A percentile compares a stretch with the other conserved stretches of the same genome.
These are phyloP conservation scores for Neurospora hispaniola DNA, from an alignment of 495 filamentous ascomycete genomes.

Conservation along the genomic window DNA sequence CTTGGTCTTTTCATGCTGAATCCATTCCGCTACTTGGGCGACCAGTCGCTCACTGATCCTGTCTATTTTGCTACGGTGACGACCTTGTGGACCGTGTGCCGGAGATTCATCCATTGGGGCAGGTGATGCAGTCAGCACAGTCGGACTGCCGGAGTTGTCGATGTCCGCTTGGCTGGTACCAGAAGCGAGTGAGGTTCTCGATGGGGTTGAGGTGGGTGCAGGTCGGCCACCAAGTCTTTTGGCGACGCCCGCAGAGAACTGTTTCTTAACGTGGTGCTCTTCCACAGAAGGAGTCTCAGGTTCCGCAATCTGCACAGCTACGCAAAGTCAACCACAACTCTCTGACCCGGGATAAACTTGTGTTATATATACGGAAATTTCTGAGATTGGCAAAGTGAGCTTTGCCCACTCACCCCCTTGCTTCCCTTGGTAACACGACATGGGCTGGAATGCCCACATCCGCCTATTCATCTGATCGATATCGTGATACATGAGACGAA, in stretches of 20 bases:
- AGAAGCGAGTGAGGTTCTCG: constrained; percentile 27
- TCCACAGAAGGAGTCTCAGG: constrained; percentile 27
- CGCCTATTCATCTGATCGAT: background rate
- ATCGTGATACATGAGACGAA: background rate
- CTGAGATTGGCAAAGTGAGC: background rate
- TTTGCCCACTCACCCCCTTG: constrained; percentile 5
- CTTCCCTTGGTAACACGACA: background rate
- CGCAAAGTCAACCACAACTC: constrained; percentile 10
- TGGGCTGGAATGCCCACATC: background rate
- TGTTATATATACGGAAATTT: background rate
- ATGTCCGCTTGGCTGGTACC: constrained; percentile 24
- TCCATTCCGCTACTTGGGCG: constrained; percentile 67
- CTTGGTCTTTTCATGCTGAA: constrained; percentile 64
- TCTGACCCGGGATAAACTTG: background rate
- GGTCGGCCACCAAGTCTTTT: constrained; percentile 33
- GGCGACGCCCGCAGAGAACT: constrained; percentile 31
- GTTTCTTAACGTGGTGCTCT: constrained; percentile 30
- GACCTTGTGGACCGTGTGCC: constrained; percentile 14
- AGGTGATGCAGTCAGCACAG: constrained; percentile 15
- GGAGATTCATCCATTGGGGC: constrained; percentile 21
- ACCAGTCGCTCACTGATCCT: constrained; percentile 44
- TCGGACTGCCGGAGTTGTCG: constrained; percentile 16
- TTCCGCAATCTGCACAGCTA: constrained; percentile 41
- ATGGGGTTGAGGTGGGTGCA: constrained; percentile 20
- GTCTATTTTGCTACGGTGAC: constrained; percentile 29